phyloP scores from a whole-genome alignment of 257 asterid genomes.

The Ilex aquifolium region DNA sequence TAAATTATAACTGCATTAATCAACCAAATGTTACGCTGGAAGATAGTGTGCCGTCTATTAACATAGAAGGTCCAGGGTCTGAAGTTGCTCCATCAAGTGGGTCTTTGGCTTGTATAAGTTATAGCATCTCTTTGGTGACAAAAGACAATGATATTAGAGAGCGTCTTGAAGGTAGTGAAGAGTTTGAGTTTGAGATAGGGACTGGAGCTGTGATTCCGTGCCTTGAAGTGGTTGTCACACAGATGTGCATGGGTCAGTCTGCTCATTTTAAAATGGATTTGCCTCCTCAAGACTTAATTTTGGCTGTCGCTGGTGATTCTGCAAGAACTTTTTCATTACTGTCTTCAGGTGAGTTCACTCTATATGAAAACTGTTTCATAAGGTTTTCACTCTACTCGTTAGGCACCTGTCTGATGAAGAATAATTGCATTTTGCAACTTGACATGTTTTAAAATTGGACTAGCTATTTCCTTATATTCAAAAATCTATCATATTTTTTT shows the following conservation, averaged over 20 bases:
- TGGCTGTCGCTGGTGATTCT: constrained; percentile 65
- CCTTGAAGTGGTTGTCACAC: constrained; percentile 63
- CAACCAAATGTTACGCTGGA: constrained; percentile 15
- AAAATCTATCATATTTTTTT: constrained; percentile 1
- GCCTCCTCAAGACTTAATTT: constrained; percentile 57
- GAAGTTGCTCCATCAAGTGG: constrained; percentile 63
- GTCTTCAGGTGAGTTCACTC: constrained; percentile 48
- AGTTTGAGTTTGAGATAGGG: constrained; percentile 90
- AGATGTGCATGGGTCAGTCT: constrained; percentile 74
- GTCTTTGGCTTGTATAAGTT: constrained; percentile 58
- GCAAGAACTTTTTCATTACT: constrained; percentile 35
- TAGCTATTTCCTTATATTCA: too few relatives aligned
- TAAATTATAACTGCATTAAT: constrained; percentile 10
- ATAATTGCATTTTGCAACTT: neutral
- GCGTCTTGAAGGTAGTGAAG: constrained; percentile 73
- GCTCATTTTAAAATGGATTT: constrained; percentile 53
- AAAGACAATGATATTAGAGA: constrained; percentile 48
- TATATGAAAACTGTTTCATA: neutral
- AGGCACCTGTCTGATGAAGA: neutral
- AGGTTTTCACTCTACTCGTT: neutral
- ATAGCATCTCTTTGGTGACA: constrained; percentile 45
- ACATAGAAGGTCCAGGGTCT: constrained; percentile 36
- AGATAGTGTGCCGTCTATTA: constrained; percentile 20
- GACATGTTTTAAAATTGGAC: too few relatives aligned
- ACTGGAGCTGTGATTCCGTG: constrained; percentile 60